Conservation (phyloP, 176 grass and related monocot genomes). For the Triticum turgidum region DNA sequence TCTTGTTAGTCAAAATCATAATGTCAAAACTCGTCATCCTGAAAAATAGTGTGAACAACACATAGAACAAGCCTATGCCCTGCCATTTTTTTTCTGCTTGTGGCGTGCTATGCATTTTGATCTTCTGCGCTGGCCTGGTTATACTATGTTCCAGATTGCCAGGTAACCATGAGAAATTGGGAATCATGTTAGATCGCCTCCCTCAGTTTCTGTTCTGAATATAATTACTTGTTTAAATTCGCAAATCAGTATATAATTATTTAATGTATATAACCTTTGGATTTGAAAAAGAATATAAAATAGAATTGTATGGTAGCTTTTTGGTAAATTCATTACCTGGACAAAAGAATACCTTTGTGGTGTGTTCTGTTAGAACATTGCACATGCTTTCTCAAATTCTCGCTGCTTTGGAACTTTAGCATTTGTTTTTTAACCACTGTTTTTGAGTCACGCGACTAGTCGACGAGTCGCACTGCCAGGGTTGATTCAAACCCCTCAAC, state of each 20-base stretch:
- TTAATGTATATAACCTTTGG: neutral
- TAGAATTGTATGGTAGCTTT: conserved; percentile 1
- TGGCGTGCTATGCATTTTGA: neutral
- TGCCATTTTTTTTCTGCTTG: neutral
- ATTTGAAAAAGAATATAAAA: neutral
- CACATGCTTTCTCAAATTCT: neutral
- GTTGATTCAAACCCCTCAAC: no score
- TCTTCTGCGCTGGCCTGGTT: conserved; percentile 3
- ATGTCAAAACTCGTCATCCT: neutral
- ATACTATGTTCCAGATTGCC: neutral
- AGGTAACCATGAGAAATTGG: neutral
- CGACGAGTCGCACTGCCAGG: no score
- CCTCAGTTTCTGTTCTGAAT: neutral
- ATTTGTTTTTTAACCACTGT: conserved; percentile 1
- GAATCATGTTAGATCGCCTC: conserved; percentile 9
- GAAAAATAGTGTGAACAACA: conserved; percentile 1
- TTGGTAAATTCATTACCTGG: neutral
- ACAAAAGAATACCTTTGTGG: neutral
- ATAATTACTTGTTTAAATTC: neutral
- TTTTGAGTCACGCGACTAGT: no score
- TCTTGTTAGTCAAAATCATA: neutral
- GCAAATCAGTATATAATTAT: neutral
- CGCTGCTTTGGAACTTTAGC: neutral
- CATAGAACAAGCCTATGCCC: neutral
- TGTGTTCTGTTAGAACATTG: conserved; percentile 8